A percentile compares a stretch with the other conserved stretches of the same genome.
phyloP scores from a whole-genome alignment of 2,329 filamentous ascomycete species.

The Aspergillus sp. region DNA sequence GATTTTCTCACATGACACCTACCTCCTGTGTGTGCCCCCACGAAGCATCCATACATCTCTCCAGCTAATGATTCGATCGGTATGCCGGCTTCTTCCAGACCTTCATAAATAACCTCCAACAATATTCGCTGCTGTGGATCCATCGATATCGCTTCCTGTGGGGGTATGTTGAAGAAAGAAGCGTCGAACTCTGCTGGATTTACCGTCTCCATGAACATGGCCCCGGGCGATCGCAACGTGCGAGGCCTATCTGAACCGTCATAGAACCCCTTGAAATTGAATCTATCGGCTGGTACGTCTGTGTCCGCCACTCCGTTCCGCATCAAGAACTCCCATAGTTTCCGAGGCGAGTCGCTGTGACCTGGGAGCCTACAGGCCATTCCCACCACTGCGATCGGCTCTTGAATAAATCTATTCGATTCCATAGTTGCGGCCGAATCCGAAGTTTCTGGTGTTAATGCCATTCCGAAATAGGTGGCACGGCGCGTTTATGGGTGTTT shows the following conservation, averaged over 20 bases:
- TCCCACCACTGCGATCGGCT: conserved; percentile 10
- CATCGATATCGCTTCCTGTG: conserved; percentile 11
- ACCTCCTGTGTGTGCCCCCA: conserved; percentile 8
- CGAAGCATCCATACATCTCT: conserved; percentile 6
- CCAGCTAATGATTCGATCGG: conserved; percentile 8
- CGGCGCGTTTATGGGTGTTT: neutral
- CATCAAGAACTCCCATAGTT: conserved; percentile 10
- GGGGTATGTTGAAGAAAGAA: conserved; percentile 13
- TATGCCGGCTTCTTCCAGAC: conserved; percentile 5
- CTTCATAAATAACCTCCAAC: conserved; percentile 11
- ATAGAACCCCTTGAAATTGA: conserved; percentile 3
- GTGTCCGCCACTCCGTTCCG: conserved; percentile 5
- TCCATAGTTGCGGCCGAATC: neutral
- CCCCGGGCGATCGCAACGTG: conserved; percentile 7
- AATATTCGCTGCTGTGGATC: conserved; percentile 13
- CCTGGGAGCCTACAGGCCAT: conserved; percentile 10
- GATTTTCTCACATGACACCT: accelerated
- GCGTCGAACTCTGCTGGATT: conserved; percentile 13
- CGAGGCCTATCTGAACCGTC: conserved; percentile 7
- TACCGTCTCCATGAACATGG: conserved; percentile 12
- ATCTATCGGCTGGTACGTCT: conserved; percentile 1
- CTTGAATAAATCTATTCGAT: conserved; percentile 4
- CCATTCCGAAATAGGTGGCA: neutral
- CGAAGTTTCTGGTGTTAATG: conserved; percentile 5
- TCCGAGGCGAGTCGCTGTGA: conserved; percentile 3